Evolutionary conservation across 345 rosid species (phyloP).

Genomic region (rapeseed (Brassica napus)): DNA sequence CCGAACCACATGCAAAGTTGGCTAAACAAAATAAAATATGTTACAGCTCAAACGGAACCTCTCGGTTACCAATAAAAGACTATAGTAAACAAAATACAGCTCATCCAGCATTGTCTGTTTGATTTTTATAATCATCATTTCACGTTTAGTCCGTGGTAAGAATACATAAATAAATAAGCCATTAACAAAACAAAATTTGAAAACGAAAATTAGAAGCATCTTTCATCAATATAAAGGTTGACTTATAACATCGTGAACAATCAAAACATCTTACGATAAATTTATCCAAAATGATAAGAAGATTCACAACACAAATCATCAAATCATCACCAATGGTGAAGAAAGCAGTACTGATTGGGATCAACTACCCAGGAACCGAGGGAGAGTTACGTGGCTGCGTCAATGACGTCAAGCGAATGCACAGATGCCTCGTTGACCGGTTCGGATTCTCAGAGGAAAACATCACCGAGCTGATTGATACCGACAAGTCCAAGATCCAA

Average conservation of each 20-base stretch:
- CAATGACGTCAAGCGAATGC: conserved; percentile 68
- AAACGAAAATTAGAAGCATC: neutral
- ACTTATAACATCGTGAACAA: neutral
- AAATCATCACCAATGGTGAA: conserved; percentile 47
- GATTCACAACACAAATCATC: neutral
- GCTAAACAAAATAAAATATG: neutral
- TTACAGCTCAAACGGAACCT: neutral
- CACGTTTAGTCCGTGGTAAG: neutral
- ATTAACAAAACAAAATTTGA: neutral
- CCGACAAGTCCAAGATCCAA: conserved; percentile 57
- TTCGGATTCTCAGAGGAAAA: conserved; percentile 65
- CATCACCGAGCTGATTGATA: conserved; percentile 65
- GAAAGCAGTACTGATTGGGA: conserved; percentile 74
- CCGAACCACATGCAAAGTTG: neutral
- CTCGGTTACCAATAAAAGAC: neutral
- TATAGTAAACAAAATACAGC: neutral
- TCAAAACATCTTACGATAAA: neutral
- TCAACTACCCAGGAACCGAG: conserved; percentile 74
- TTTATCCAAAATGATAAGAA: conserved; percentile 2
- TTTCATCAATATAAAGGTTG: neutral
- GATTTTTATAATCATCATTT: neutral
- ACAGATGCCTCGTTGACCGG: conserved; percentile 52
- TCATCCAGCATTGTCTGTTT: neutral
- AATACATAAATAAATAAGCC: neutral
- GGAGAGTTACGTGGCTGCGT: conserved; percentile 78